These are phyloP conservation scores for Aspergillus asperescens DNA, from an alignment of 495 filamentous ascomycete genomes.

Conservation along the genomic window DNA sequence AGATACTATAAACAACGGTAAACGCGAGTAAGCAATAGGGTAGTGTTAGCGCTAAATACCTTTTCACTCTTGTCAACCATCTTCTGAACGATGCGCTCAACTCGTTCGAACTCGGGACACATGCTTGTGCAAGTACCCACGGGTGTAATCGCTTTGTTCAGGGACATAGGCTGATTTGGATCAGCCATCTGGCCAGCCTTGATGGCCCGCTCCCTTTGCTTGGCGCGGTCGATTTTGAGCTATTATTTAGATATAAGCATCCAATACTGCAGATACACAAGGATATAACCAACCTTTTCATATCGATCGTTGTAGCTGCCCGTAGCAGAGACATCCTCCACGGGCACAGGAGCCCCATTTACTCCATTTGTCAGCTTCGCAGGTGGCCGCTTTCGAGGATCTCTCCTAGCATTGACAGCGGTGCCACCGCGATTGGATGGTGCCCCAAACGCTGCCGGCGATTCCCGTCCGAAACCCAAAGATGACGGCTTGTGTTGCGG, in stretches of 20 bases:
- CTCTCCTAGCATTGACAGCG: constrained; percentile 12
- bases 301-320: constrained; percentile 38
- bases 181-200: constrained; percentile 76
- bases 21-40: not conserved
- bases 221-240: constrained; percentile 63
- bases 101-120: constrained; percentile 87
- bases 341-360: constrained; percentile 7
- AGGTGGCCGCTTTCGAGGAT: constrained; percentile 8
- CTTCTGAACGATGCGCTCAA: constrained; percentile 68
- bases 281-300: constrained; percentile 34
- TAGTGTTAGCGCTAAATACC: constrained; percentile 27
- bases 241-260: constrained; percentile 28
- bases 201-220: constrained; percentile 64
- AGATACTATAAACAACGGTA: constrained; percentile 26
- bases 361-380: constrained; percentile 9
- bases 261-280: not conserved
- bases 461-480: constrained; percentile 16
- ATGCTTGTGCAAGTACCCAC: constrained; percentile 87
- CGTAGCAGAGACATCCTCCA: constrained; percentile 24
- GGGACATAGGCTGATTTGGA: constrained; percentile 72
- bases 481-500: constrained; percentile 21
- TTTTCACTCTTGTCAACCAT: constrained; percentile 59
- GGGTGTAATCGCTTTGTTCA: constrained; percentile 80
- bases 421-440: constrained; percentile 14
- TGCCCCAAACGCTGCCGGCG: constrained; percentile 14